Conservation (phyloP, 805 yeast species). For the Suhomyces kilbournensis region DNA sequence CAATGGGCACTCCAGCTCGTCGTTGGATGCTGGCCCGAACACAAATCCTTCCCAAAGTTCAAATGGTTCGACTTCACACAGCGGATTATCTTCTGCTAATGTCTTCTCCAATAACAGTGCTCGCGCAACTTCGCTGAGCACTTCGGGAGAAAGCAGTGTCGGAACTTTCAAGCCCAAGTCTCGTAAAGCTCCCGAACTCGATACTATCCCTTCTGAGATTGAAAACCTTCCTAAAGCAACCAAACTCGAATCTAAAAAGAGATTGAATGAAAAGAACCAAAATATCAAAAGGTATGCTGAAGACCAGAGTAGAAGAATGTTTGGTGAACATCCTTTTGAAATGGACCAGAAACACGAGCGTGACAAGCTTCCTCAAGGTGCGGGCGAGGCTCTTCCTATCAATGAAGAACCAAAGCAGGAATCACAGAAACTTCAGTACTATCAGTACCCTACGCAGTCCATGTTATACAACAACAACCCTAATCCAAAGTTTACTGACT, state of each 20-base stretch:
- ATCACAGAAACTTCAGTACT: slow-evolving; percentile 15
- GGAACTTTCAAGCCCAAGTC: slow-evolving; percentile 5
- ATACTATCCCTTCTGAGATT: neutral
- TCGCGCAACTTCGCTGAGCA: slow-evolving; percentile 2
- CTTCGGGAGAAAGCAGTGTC: slow-evolving; percentile 5
- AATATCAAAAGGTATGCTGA: slow-evolving; percentile 14
- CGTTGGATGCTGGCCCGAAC: neutral
- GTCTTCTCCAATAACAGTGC: slow-evolving; percentile 10
- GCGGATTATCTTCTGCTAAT: slow-evolving; percentile 3
- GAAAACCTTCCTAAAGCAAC: neutral
- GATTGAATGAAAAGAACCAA: neutral
- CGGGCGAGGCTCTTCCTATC: neutral
- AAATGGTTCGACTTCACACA: neutral
- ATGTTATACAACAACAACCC: slow-evolving; percentile 4
- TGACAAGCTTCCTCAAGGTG: neutral
- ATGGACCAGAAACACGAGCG: neutral
- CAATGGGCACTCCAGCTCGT: neutral
- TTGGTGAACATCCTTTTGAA: slow-evolving; percentile 11
- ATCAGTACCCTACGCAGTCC: slow-evolving; percentile 22
- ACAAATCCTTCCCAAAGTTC: neutral
- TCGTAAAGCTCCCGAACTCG: neutral
- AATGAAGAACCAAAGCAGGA: neutral
- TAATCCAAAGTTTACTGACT: neutral
- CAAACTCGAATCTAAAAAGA: neutral
- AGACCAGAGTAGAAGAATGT: slow-evolving; percentile 19